These are phyloP conservation scores for Hericium coralloides DNA, from an alignment of 768 basidiomycete genomes.

Conservation along the genomic window DNA sequence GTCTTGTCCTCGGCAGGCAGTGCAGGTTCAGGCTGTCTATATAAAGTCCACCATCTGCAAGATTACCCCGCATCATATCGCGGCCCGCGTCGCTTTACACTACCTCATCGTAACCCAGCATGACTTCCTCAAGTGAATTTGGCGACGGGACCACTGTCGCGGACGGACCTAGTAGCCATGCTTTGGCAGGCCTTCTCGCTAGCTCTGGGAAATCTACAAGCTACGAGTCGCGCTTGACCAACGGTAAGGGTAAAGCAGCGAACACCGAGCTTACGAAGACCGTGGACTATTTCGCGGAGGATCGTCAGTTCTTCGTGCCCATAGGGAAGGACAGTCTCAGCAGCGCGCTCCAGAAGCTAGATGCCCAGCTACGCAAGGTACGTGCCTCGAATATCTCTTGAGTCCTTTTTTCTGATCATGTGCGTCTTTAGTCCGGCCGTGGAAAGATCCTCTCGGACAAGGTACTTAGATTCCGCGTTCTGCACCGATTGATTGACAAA, in stretches of 20 bases:
- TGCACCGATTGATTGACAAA: background rate
- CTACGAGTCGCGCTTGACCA: background rate
- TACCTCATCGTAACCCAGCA: background rate
- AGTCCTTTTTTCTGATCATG: background rate
- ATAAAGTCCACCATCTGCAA: background rate
- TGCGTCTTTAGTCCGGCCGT: constrained; percentile 39
- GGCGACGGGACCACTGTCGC: background rate
- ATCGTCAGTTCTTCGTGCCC: constrained; percentile 62
- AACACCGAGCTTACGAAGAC: background rate
- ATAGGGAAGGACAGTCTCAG: constrained; percentile 62
- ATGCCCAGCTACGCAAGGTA: constrained; percentile 50
- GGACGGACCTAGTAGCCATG: background rate
- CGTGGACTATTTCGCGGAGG: constrained; percentile 29
- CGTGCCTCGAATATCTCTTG: constrained; percentile 6
- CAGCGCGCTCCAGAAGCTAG: constrained; percentile 61
- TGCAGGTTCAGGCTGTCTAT: no score
- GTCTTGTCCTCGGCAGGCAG: no score
- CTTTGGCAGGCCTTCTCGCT: background rate
- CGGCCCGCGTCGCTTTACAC: background rate
- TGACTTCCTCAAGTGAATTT: background rate
- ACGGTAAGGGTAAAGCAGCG: background rate
- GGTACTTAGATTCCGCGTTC: constrained; percentile 18
- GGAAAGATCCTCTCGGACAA: constrained; percentile 56
- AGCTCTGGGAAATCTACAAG: background rate
- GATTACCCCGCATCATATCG: background rate